Base-by-base conservation (phyloP, 2,329 filamentous ascomycete species). In the Pseudocercospora vitis region DNA sequence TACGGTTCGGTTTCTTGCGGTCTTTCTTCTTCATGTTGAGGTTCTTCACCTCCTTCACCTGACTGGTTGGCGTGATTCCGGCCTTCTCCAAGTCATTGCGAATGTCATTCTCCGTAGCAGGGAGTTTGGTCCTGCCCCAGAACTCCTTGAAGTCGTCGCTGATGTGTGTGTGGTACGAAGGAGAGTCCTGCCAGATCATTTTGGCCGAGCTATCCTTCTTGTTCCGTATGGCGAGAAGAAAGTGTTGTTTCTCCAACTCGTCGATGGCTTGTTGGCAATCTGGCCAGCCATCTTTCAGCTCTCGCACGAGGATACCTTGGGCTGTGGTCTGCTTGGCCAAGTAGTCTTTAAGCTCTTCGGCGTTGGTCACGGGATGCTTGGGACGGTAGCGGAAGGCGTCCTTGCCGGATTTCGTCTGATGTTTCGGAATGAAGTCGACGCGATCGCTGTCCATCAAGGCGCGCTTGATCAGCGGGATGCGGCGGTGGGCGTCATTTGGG, bases 231-330 rank as follows among this genome's bases (percentile, higher is more conserved):
- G 96, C 89, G 29, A 97, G 79, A 40, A 97, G 79, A 71, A 87
- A 86, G 67, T 91, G 86, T 69, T 88, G 82, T 33, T 74, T 74
- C 75, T 96, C 92, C 48, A 99, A 80, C 62, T 82, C 78, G 58
- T 87, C 82, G 69, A 99, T 87, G 7, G 87, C 82, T 16, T 86
- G 82, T 56, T 91, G 85, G 66, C 90, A 95, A 64, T 87, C 86
- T 19, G 87, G 85, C 94, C 94, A 99, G 59, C 94, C 94, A 70
- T 99, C 94, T 73, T 96, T 95, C 57, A 99, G 81, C 65, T 96
- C 91, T 70, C 90, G 91, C 58, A 97, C 89, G 31, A 80, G 81
- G 50, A 97, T 82, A 9, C 89, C 90, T 60, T 87, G 84, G 1
- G 89, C 88, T 55, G 91, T 91, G 48, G 83, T 84, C 73, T 91